These are phyloP conservation scores for Fusarium cicatricum DNA, from an alignment of 2,329 filamentous ascomycete species.

Conservation along the genomic window DNA sequence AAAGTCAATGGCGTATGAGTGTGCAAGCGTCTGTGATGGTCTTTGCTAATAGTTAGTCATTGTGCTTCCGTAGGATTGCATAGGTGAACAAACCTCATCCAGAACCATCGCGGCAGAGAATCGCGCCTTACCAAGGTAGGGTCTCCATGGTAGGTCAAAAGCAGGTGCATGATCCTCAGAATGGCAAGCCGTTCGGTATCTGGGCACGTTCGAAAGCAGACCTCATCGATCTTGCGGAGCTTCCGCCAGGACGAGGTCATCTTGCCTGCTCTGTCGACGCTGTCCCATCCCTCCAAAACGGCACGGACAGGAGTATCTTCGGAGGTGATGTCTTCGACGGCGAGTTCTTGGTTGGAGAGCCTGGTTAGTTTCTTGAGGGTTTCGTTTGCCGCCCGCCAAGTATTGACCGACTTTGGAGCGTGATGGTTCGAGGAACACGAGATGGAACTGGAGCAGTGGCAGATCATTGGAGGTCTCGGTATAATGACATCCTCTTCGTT, in stretches of 20 bases:
- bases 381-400: slow-evolving; percentile 42
- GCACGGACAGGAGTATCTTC: slow-evolving; percentile 41
- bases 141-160: slow-evolving; percentile 42
- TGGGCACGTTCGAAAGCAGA: slow-evolving; percentile 31
- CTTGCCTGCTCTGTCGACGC: slow-evolving; percentile 36
- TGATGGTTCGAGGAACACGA: slow-evolving; percentile 6
- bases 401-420: slow-evolving; percentile 17
- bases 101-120: slow-evolving; percentile 40
- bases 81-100: slow-evolving; percentile 32
- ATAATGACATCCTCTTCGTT: slow-evolving; percentile 17
- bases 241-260: slow-evolving; percentile 42
- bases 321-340: slow-evolving; percentile 29
- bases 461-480: background rate
- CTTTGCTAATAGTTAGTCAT: slow-evolving; percentile 17
- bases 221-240: slow-evolving; percentile 37
- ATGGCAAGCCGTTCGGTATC: slow-evolving; percentile 38
- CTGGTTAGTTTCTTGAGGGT: slow-evolving; percentile 16
- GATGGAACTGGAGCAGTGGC: slow-evolving; percentile 19
- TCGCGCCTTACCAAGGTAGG: slow-evolving; percentile 29
- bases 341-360: slow-evolving; percentile 24
- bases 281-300: slow-evolving; percentile 42
- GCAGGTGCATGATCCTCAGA: slow-evolving; percentile 37
- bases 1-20: slow-evolving; percentile 45
- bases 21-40: slow-evolving; percentile 41
- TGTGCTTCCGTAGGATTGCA: rapidly evolving